Evolutionary conservation across 2,329 filamentous ascomycete genomes (phyloP).

Genomic region (Trichoderma aggressivum): DNA sequence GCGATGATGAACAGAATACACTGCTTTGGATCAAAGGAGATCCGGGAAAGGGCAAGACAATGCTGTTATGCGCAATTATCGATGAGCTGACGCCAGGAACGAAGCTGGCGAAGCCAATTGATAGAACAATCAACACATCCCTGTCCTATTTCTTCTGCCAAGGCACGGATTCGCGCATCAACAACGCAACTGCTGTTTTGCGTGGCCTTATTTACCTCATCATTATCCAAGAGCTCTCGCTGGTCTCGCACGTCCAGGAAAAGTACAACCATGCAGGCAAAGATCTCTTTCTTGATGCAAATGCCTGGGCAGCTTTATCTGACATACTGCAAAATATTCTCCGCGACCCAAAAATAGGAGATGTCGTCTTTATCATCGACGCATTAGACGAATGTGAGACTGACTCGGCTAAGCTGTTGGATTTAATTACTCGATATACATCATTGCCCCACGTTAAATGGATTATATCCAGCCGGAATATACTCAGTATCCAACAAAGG

Average conservation of each 20-base stretch:
- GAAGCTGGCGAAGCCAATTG: neutral
- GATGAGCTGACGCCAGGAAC: neutral
- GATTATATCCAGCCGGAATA: slow-evolving; percentile 44
- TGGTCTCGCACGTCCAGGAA: neutral
- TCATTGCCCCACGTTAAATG: slow-evolving; percentile 34
- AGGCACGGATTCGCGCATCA: neutral
- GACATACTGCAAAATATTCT: neutral
- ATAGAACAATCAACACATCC: neutral
- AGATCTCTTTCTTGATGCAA: neutral
- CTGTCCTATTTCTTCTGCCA: slow-evolving; percentile 1
- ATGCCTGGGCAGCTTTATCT: neutral
- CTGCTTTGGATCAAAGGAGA: neutral
- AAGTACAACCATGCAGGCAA: neutral
- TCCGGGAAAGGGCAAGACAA: neutral
- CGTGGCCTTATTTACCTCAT: neutral
- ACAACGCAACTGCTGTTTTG: neutral
- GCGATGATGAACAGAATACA: neutral
- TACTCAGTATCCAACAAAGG: neutral
- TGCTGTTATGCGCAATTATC: neutral
- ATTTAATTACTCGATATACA: slow-evolving; percentile 27
- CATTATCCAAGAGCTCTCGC: neutral
- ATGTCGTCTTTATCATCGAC: slow-evolving; percentile 38
- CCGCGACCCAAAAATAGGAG: neutral
- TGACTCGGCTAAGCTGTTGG: slow-evolving; percentile 35
- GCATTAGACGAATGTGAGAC: slow-evolving; percentile 41